Conservation (phyloP, 768 basidiomycete genomes). For the Tulasnella sp. region DNA sequence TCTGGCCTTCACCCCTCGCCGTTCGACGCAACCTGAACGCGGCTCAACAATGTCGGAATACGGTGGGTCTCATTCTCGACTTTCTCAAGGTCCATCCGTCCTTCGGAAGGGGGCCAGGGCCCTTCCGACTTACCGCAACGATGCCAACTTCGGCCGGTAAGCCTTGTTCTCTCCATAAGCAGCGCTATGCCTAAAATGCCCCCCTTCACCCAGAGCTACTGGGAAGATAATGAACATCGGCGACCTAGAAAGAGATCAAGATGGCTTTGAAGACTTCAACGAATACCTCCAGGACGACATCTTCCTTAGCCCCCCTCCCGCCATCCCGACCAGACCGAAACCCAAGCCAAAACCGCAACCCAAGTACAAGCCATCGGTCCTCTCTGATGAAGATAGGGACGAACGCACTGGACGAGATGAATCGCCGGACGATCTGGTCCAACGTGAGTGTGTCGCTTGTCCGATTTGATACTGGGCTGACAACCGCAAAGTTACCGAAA, state of each 20-base stretch:
- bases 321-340: conserved; percentile 1
- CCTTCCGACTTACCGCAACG: conserved; percentile 7
- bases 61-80: too few species aligned
- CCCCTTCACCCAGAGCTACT: conserved; percentile 1
- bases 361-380: neutral
- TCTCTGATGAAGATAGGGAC: neutral
- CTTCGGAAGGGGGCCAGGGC: neutral
- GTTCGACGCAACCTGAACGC: neutral
- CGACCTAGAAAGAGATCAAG: neutral
- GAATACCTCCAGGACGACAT: conserved; percentile 8
- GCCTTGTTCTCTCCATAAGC: neutral
- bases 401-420: neutral
- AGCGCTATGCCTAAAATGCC: neutral
- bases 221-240: conserved; percentile 14
- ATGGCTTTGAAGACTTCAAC: conserved; percentile 18
- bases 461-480: neutral
- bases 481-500: neutral
- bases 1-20: neutral
- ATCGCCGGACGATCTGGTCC: too few species aligned
- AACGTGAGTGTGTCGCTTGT: neutral
- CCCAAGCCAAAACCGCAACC: neutral
- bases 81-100: neutral
- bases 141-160: conserved; percentile 13
- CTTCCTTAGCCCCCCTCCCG: conserved; percentile 8
- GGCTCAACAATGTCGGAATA: neutral